Conservation (phyloP, 2,329 filamentous ascomycete genomes). For the Leptosphaerulina australis region DNA sequence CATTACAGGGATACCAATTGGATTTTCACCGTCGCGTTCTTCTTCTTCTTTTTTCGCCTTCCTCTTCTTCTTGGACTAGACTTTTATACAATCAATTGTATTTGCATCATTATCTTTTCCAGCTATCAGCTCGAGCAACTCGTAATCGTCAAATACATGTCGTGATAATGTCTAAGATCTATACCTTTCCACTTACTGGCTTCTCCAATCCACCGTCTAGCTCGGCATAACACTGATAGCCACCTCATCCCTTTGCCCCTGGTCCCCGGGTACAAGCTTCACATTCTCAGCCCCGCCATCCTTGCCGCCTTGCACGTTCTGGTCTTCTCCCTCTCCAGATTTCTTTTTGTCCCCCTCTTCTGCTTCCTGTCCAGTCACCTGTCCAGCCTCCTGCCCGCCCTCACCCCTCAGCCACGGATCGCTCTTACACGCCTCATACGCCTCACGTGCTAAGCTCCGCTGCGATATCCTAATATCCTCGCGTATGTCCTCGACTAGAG, state of each 20-base stretch:
- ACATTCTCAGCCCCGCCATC: slow-evolving; percentile 8
- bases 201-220: slow-evolving; percentile 5
- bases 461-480: slow-evolving; percentile 85
- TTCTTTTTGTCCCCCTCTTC: slow-evolving; percentile 13
- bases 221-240: slow-evolving; percentile 22
- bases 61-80: too few species aligned
- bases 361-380: slow-evolving; percentile 20
- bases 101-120: neutral
- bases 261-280: slow-evolving; percentile 9
- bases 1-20: slow-evolving; percentile 13
- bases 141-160: neutral
- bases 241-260: slow-evolving; percentile 19
- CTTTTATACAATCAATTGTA: neutral
- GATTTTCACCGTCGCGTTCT: neutral
- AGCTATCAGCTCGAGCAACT: too few species aligned
- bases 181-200: neutral
- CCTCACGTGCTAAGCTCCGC: slow-evolving; percentile 70
- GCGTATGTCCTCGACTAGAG: slow-evolving; percentile 84
- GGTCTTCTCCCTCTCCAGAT: neutral
- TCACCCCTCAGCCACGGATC: slow-evolving; percentile 49
- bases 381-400: slow-evolving; percentile 14
- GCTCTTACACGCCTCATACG: slow-evolving; percentile 62
- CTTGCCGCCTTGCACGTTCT: neutral
- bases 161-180: neutral
- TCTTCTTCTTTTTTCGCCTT: too few species aligned